phyloP scores from a whole-genome alignment of 78 protist genomes.

The Pelomyxa schiedti region DNA sequence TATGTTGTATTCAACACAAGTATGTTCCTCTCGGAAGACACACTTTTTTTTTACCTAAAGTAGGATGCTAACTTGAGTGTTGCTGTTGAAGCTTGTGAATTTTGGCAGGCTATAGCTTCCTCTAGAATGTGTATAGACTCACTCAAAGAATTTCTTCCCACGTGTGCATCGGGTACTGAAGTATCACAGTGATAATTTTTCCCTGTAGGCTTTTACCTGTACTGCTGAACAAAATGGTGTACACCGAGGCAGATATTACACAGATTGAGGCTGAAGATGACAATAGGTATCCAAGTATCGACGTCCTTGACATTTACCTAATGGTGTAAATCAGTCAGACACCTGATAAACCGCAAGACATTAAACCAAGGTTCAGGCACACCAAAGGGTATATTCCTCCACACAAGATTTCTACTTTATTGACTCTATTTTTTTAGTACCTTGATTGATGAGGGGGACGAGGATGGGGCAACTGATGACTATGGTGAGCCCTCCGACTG shows the following conservation, averaged over 20 bases:
- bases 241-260: constrained; percentile 31
- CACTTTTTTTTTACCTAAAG: neutral
- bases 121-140: constrained; percentile 8
- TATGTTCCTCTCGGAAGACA: neutral
- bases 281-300: too few relatives aligned
- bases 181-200: neutral
- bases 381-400: neutral
- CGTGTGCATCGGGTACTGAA: neutral
- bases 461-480: constrained; percentile 41
- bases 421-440: too few relatives aligned
- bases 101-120: constrained; percentile 60
- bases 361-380: constrained; percentile 22
- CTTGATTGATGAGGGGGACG: constrained; percentile 24
- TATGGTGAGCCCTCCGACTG: constrained; percentile 36
- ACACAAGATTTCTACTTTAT: too few relatives aligned
- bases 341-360: constrained; percentile 51
- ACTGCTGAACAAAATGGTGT: constrained; percentile 58
- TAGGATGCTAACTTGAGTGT: constrained; percentile 46
- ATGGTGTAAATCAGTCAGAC: too few relatives aligned
- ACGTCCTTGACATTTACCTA: too few relatives aligned
- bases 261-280: too few relatives aligned
- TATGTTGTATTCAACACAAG: constrained; percentile 28
- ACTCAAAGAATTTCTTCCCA: constrained; percentile 17
- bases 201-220: constrained; percentile 19
- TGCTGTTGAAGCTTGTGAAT: constrained; percentile 69